These are phyloP conservation scores for Cutaneotrichosporon dermatis DNA, from an alignment of 1,284 basidiomycete genomes.

Conservation along the genomic window DNA sequence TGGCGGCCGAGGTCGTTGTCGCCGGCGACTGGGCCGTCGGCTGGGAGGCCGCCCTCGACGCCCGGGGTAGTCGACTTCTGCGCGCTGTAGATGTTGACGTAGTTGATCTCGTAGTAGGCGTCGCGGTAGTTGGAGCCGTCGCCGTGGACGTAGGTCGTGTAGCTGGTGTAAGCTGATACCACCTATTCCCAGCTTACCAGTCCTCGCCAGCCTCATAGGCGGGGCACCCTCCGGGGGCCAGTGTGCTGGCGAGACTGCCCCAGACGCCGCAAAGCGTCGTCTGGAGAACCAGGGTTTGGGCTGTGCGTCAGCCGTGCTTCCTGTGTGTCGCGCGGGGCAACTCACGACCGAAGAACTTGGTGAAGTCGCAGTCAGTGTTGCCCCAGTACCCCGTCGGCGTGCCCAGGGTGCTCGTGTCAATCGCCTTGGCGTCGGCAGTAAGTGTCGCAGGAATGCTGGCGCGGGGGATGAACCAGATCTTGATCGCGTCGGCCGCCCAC, in stretches of 20 bases:
- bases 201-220: conserved; percentile 28
- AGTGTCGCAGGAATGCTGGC: conserved; percentile 58
- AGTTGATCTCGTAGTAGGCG: conserved; percentile 71
- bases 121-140: conserved; percentile 56
- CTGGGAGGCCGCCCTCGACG: conserved; percentile 14
- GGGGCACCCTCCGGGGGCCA: conserved; percentile 58
- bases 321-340: neutral
- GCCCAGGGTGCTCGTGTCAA: conserved; percentile 64
- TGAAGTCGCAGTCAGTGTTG: conserved; percentile 57
- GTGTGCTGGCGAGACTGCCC: conserved; percentile 55
- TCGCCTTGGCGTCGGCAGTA: conserved; percentile 52
- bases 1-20: neutral
- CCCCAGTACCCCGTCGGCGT: conserved; percentile 66
- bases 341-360: conserved; percentile 55
- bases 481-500: conserved; percentile 55
- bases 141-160: conserved; percentile 67
- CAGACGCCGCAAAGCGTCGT: conserved; percentile 66
- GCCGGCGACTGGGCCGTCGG: neutral
- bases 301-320: neutral
- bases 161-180: conserved; percentile 37
- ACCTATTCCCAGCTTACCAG: neutral
- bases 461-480: conserved; percentile 71
- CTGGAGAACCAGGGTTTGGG: conserved; percentile 67
- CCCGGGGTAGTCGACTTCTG: neutral
- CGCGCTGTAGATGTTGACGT: conserved; percentile 51